Evolutionary conservation across 2,329 filamentous ascomycete species (phyloP).

Genomic region (Alternaria arbusti): DNA sequence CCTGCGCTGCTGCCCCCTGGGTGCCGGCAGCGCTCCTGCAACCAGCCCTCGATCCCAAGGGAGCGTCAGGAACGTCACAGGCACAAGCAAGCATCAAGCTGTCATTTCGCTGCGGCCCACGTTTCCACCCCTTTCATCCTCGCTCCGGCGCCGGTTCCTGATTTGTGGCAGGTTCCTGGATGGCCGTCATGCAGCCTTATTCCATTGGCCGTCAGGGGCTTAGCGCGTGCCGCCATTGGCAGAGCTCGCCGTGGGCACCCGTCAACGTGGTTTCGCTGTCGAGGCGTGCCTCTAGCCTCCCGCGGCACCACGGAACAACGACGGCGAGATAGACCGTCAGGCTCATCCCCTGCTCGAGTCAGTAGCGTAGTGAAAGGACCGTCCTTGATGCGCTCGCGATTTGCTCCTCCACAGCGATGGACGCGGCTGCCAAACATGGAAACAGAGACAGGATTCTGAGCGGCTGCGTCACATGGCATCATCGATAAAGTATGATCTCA

Average conservation of each 20-base stretch:
- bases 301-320: conserved; percentile 37
- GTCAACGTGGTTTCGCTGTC: conserved; percentile 37
- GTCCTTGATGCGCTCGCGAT: conserved; percentile 24
- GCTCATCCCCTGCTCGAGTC: conserved; percentile 27
- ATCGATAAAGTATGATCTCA: conserved; percentile 13
- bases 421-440: background rate
- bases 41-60: conserved; percentile 1
- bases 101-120: conserved; percentile 24
- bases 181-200: conserved; percentile 39
- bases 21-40: background rate
- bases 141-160: conserved; percentile 29
- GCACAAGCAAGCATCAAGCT: conserved; percentile 25
- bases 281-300: conserved; percentile 38
- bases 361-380: conserved; percentile 16
- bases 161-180: conserved; percentile 41
- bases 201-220: conserved; percentile 24
- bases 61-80: conserved; percentile 13
- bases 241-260: conserved; percentile 25
- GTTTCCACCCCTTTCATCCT: conserved; percentile 24
- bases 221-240: conserved; percentile 26
- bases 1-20: background rate
- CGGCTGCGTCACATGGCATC: conserved; percentile 22
- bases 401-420: conserved; percentile 14
- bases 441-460: background rate
- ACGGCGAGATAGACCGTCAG: conserved; percentile 28